Conservation (phyloP, 805 yeast species). For the Suhomyces sp. region DNA sequence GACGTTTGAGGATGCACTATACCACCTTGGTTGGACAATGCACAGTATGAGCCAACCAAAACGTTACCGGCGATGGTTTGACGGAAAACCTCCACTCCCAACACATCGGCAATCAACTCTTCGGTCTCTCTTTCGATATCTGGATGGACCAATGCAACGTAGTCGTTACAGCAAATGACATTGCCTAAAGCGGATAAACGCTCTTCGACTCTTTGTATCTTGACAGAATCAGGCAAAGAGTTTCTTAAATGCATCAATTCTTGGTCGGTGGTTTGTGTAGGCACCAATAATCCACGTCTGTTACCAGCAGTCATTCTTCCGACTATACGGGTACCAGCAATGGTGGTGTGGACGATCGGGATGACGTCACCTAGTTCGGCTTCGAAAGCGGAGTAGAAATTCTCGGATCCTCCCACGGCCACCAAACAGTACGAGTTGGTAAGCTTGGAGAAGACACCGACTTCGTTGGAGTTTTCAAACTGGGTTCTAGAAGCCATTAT, state of each 20-base stretch:
- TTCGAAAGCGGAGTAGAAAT: constrained; percentile 88
- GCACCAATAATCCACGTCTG: constrained; percentile 95
- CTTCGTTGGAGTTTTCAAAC: constrained; percentile 51
- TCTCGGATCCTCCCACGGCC: constrained; percentile 92
- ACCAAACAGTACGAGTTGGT: constrained; percentile 96
- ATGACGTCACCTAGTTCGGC: constrained; percentile 95
- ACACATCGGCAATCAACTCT: constrained; percentile 94
- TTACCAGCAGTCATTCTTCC: constrained; percentile 99
- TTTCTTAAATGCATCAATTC: constrained; percentile 97
- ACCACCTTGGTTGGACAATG: constrained; percentile 96
- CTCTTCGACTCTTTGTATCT: constrained; percentile 97
- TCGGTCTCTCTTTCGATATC: constrained; percentile 99
- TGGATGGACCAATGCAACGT: constrained; percentile 98
- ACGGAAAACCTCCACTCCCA: constrained; percentile 98
- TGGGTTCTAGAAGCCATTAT: constrained; percentile 49
- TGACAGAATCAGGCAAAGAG: constrained; percentile 90
- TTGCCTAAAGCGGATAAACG: constrained; percentile 95
- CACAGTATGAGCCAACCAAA: constrained; percentile 93
- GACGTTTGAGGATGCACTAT: constrained; percentile 97
- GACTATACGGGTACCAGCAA: constrained; percentile 95
- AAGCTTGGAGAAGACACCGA: constrained; percentile 91
- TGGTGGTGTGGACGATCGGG: constrained; percentile 95
- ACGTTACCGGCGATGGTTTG: constrained; percentile 99
- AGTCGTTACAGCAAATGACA: constrained; percentile 97
- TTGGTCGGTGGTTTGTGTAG: constrained; percentile 97